phyloP scores from a whole-genome alignment of 495 filamentous ascomycete genomes.

The Podospora didyma region DNA sequence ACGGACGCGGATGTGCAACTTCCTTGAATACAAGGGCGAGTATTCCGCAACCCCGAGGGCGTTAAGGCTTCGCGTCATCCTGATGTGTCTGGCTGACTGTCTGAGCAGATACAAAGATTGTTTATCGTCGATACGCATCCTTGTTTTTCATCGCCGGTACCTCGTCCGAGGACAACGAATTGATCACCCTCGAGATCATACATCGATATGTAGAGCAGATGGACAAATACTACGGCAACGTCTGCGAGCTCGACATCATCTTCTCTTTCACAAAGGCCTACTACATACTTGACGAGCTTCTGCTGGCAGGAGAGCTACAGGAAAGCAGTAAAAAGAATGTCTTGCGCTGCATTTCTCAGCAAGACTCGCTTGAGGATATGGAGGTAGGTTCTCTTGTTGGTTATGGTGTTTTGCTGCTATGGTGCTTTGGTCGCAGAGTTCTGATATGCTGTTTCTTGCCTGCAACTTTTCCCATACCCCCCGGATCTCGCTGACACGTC shows the following conservation, averaged over 20 bases:
- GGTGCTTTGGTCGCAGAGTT: conserved; percentile 8
- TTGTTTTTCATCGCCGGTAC: conserved; percentile 99
- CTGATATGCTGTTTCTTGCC: not conserved
- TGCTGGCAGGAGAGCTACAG: conserved; percentile 93
- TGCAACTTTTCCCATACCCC: conserved; percentile 5
- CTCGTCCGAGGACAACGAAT: conserved; percentile 89
- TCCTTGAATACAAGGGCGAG: conserved; percentile 96
- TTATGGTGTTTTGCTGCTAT: not conserved
- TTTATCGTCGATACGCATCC: conserved; percentile 97
- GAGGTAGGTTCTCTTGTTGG: conserved; percentile 55
- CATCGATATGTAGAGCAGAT: conserved; percentile 99
- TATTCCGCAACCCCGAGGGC: not conserved
- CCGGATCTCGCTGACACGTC: conserved; percentile 53
- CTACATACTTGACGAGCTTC: conserved; percentile 96
- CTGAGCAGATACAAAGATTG: conserved; percentile 85
- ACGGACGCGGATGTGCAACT: conserved; percentile 98
- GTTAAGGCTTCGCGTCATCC: not conserved
- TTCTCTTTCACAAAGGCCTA: conserved; percentile 95
- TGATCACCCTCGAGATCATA: conserved; percentile 97
- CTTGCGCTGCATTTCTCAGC: conserved; percentile 86
- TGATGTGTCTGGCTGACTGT: conserved; percentile 14
- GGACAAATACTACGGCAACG: conserved; percentile 99
- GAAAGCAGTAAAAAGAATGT: conserved; percentile 99
- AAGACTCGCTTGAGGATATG: conserved; percentile 94
- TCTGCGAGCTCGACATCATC: conserved; percentile 97